Conservation (phyloP, 1,139 yeast species). For the Saccharomyces uvarum region DNA sequence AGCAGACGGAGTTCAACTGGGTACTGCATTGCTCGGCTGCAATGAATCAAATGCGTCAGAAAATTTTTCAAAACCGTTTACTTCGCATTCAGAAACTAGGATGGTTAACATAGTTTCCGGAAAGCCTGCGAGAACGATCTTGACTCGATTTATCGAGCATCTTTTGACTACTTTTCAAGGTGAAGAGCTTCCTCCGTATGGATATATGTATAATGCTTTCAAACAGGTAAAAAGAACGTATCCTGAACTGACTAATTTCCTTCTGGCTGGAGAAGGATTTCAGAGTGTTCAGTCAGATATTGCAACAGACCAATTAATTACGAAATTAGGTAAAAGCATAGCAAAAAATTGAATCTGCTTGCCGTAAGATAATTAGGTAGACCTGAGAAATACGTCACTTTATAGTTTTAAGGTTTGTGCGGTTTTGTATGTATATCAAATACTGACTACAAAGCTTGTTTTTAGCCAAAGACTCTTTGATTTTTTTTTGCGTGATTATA, state of each 20-base stretch:
- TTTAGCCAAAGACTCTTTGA: too few relatives aligned
- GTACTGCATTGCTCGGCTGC: constrained; percentile 40
- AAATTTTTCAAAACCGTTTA: constrained; percentile 32
- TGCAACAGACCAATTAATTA: neutral
- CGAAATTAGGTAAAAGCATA: neutral
- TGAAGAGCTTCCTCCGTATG: constrained; percentile 34
- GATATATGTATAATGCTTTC: constrained; percentile 35
- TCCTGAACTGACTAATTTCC: constrained; percentile 7
- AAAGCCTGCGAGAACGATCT: neutral
- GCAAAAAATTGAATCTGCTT: neutral
- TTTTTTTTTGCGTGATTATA: too few relatives aligned
- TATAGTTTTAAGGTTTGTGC: too few relatives aligned
- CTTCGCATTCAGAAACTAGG: neutral
- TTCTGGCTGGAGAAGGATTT: constrained; percentile 11
- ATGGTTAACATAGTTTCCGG: neutral
- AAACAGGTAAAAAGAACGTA: constrained; percentile 19
- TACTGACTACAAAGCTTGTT: too few relatives aligned
- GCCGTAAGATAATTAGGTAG: too few relatives aligned
- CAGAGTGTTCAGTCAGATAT: neutral
- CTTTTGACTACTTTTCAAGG: constrained; percentile 10
- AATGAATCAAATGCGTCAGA: constrained; percentile 28
- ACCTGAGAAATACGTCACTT: too few relatives aligned
- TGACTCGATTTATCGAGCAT: constrained; percentile 2
- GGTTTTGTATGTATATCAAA: too few relatives aligned
- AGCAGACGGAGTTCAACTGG: constrained; percentile 43